Base-by-base conservation (phyloP, 306 rosid species). In the Canavalia gladiata region DNA sequence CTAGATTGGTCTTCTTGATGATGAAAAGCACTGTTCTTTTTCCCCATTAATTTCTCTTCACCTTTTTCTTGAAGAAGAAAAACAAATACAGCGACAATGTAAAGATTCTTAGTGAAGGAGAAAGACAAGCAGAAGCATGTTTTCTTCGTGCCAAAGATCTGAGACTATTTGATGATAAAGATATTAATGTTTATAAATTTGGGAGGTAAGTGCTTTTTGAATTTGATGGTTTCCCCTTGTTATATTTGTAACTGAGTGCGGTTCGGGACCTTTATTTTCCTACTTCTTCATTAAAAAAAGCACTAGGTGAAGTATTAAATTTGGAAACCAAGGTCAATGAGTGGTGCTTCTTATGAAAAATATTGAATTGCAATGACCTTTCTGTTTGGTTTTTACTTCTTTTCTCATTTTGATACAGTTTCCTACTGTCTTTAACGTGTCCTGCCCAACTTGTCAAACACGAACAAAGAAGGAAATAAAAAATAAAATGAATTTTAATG, bases 101-200 rank as follows among this genome's bases (percentile, higher is more conserved):
- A 63, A 68, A 90, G 93, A 96, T 89, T 92, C 98, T 78, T 46
- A 29, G 84, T 55, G 72, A 81, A 64, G 84, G 92, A 86, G 88
- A 85, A 88, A 81, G 97, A 92, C 97, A 96, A 93, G 80, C 70
- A 90, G 97, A 95, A 87, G 72, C 90, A 70, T 88, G 92, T 74
- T 82, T 81, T 85, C 80, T 86, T 88, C 34, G 73, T 67, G 85
- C 69, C 64, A 89, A 89, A 89, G 85, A 90, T 87, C 85, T 56
- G 85, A 87, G 84, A 85, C 87, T 77, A 83, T 88, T 89, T 73
- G 87, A 50, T 72, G 86, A 84, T 75, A 82, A 76, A 76, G 83
- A 90, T 78, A 86, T 64, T 81, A 80, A 79, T 78, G 81, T 76
- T 86, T 82, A 73, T 79, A 75, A 75, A 70, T 58, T 42, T 60